Evolutionary conservation across 768 basidiomycete genomes (phyloP).

Genomic region (Epithele typhae): DNA sequence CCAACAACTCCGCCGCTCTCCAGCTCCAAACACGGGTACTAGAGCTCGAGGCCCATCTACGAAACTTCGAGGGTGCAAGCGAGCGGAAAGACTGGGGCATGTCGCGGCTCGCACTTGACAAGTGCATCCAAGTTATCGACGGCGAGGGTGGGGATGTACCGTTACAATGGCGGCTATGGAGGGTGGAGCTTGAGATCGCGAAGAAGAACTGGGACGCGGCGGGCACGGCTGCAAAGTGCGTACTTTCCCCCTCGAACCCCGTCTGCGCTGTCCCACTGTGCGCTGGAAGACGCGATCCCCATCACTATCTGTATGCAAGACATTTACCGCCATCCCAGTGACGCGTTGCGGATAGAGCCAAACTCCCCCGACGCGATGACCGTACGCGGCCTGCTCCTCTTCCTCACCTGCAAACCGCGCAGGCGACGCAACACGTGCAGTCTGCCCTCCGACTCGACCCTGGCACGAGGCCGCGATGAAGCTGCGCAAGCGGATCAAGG

Average conservation of each 20-base stretch:
- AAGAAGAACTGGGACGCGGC: slow-evolving; percentile 74
- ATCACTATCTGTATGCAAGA: neutral
- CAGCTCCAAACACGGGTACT: slow-evolving; percentile 60
- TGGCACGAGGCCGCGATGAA: slow-evolving; percentile 66
- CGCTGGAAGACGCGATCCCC: too few species aligned
- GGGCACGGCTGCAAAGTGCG: slow-evolving; percentile 68
- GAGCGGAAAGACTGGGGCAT: slow-evolving; percentile 68
- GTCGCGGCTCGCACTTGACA: slow-evolving; percentile 76
- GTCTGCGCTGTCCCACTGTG: neutral
- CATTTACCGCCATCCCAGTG: slow-evolving; percentile 36
- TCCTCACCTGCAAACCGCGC: slow-evolving; percentile 68
- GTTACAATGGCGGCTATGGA: slow-evolving; percentile 76
- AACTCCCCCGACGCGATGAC: slow-evolving; percentile 79
- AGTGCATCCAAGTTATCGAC: slow-evolving; percentile 68
- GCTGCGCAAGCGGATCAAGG: slow-evolving; percentile 74
- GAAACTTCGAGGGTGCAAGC: slow-evolving; percentile 55
- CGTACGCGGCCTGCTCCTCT: slow-evolving; percentile 74
- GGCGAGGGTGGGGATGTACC: slow-evolving; percentile 74
- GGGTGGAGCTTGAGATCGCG: slow-evolving; percentile 72
- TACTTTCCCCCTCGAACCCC: slow-evolving; percentile 6
- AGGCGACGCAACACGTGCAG: slow-evolving; percentile 65
- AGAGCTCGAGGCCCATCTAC: slow-evolving; percentile 60
- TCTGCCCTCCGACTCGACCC: slow-evolving; percentile 78
- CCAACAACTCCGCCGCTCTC: slow-evolving; percentile 52
- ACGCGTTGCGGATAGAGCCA: slow-evolving; percentile 65